A percentile compares a stretch with the other conserved stretches of the same genome.
Evolutionary conservation across 106 monocot species (phyloP).

Genomic region (Platanthera zijinensis): DNA sequence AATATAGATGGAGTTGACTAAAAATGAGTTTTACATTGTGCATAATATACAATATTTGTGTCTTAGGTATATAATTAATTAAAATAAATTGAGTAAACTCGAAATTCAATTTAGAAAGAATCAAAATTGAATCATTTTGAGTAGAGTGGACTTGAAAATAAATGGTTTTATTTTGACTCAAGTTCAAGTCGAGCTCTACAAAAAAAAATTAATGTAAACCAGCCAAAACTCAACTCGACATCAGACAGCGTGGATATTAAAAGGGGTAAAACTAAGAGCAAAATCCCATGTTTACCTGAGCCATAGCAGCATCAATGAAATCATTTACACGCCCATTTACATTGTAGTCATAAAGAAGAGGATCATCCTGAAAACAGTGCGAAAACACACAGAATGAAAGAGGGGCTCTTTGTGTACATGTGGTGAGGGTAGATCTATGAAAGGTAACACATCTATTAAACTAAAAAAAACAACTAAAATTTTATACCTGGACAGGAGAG

Average conservation of each 20-base stretch:
- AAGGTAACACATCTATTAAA: not conserved
- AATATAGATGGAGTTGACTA: too few species aligned
- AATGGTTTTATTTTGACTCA: too few species aligned
- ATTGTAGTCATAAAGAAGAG: slow-evolving; percentile 62
- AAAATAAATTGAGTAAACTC: too few species aligned
- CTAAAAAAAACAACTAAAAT: not conserved
- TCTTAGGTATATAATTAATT: too few species aligned
- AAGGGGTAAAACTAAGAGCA: not conserved
- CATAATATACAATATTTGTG: too few species aligned
- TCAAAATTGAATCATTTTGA: too few species aligned
- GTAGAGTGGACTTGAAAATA: too few species aligned
- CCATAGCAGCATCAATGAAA: slow-evolving; percentile 54
- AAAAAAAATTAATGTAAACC: too few species aligned
- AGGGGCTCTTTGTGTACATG: not conserved
- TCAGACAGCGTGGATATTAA: not conserved
- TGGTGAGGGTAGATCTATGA: not conserved
- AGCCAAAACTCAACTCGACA: too few species aligned
- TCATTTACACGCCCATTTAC: slow-evolving; percentile 77
- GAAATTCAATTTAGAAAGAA: too few species aligned
- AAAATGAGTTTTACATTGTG: too few species aligned
- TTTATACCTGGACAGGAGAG: slow-evolving; percentile 36
- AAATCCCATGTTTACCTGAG: slow-evolving; percentile 31
- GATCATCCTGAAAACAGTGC: slow-evolving; percentile 48
- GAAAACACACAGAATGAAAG: not conserved
- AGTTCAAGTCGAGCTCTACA: too few species aligned